Conservation (phyloP, 179 eudicot genomes). For the Gypsophila paniculata region DNA sequence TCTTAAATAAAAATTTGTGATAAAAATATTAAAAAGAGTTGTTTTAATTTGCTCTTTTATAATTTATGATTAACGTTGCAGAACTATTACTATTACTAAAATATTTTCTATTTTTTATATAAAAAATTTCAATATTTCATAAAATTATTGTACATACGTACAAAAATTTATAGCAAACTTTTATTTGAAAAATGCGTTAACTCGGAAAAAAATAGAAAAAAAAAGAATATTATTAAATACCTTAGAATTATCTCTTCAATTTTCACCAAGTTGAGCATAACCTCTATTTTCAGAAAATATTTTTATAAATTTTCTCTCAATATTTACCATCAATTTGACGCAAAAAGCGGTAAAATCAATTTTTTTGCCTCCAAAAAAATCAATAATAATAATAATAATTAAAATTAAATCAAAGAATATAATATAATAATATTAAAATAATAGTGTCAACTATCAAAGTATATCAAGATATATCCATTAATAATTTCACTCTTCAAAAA, state of each 20-base stretch:
- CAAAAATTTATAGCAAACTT: too few relatives aligned
- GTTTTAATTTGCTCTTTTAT: too few relatives aligned
- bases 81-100: too few relatives aligned
- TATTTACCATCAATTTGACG: constrained; percentile 37
- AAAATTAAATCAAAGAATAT: neutral
- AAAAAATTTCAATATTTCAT: too few relatives aligned
- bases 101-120: too few relatives aligned
- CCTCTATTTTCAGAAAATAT: constrained; percentile 24
- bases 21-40: too few relatives aligned
- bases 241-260: neutral
- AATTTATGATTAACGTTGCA: too few relatives aligned
- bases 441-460: neutral
- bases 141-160: too few relatives aligned
- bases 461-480: constrained; percentile 15
- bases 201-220: neutral
- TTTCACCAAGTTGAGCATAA: constrained; percentile 28
- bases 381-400: neutral
- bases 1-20: too few relatives aligned
- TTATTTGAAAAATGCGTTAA: too few relatives aligned
- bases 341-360: constrained; percentile 29
- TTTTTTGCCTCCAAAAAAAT: constrained; percentile 17
- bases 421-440: neutral
- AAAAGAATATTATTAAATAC: neutral
- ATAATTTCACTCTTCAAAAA: neutral
- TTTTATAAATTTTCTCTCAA: constrained; percentile 10